A percentile compares a stretch with the other conserved stretches of the same genome.
Evolutionary conservation across 2,329 filamentous ascomycete genomes (phyloP).

Genomic region (Trichoderma asperellum): DNA sequence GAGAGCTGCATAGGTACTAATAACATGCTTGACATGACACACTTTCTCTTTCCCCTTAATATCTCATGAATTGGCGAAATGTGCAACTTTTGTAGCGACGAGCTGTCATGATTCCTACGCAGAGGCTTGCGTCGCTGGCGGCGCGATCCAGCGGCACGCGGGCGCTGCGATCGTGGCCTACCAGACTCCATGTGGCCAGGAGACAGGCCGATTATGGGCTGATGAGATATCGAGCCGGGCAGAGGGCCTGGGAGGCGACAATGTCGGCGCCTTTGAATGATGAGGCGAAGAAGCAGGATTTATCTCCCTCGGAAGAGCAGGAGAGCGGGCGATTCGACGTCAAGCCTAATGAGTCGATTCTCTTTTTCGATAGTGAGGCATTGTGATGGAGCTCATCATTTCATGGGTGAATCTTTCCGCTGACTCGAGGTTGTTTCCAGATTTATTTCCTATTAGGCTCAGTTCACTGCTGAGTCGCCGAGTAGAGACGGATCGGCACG

Average conservation of each 20-base stretch:
- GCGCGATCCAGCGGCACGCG: constrained; percentile 27
- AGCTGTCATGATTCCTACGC: constrained; percentile 38
- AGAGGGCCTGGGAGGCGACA: constrained; percentile 37
- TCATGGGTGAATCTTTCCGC: not conserved
- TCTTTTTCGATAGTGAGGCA: constrained; percentile 84
- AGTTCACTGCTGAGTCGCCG: constrained; percentile 49
- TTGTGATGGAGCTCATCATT: not conserved
- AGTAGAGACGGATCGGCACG: constrained; percentile 54
- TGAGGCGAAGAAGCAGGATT: constrained; percentile 57
- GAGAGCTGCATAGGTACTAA: constrained; percentile 6
- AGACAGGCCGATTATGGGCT: constrained; percentile 10
- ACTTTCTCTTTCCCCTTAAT: constrained; percentile 4
- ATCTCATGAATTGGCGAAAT: constrained; percentile 26
- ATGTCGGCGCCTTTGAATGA: constrained; percentile 21
- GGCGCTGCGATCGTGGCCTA: constrained; percentile 16
- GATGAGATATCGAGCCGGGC: constrained; percentile 16
- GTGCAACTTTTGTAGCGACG: not conserved
- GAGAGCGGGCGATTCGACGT: constrained; percentile 82
- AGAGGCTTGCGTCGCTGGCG: constrained; percentile 33
- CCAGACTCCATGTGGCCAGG: not conserved
- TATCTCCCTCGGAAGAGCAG: constrained; percentile 55
- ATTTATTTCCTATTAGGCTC: constrained; percentile 82
- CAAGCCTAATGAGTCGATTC: constrained; percentile 74
- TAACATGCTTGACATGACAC: not conserved
- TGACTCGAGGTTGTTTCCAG: constrained; percentile 47